phyloP scores from a whole-genome alignment of 2,329 filamentous ascomycete species.

The Trematosphaeria pertusa region DNA sequence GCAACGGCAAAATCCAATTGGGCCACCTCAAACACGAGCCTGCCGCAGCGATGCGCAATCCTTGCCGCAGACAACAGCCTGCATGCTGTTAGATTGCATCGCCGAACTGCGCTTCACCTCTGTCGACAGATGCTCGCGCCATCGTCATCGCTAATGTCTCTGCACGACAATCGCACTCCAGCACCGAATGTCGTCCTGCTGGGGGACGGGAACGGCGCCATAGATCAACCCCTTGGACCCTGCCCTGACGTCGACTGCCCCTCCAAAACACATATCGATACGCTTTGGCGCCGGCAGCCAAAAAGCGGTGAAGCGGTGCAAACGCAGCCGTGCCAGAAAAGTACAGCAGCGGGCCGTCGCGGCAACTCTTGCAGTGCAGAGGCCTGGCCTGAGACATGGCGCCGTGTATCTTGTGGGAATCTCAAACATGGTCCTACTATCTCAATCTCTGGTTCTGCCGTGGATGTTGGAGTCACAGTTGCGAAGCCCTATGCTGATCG shows the following conservation, averaged over 20 bases:
- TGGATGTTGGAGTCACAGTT: too few relatives aligned
- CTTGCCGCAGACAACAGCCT: constrained; percentile 33
- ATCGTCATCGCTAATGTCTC: constrained; percentile 31
- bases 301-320: constrained; percentile 47
- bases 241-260: constrained; percentile 35
- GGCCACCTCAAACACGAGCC: constrained; percentile 33
- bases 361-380: constrained; percentile 17
- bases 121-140: constrained; percentile 14
- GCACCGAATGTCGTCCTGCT: constrained; percentile 3
- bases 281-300: constrained; percentile 31
- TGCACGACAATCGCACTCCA: constrained; percentile 5
- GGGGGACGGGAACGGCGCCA: constrained; percentile 5
- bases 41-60: constrained; percentile 21
- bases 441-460: too few relatives aligned
- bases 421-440: too few relatives aligned
- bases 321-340: constrained; percentile 36
- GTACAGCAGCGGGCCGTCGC: constrained; percentile 32
- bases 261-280: constrained; percentile 37
- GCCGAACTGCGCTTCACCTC: constrained; percentile 16
- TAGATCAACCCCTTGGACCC: constrained; percentile 25
- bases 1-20: constrained; percentile 31
- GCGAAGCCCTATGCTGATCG: too few relatives aligned
- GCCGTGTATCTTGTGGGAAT: neutral
- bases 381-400: neutral
- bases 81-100: constrained; percentile 29